A percentile compares a stretch with the other conserved stretches of the same genome.
Evolutionary conservation across 2,329 filamentous ascomycete species (phyloP).

Genomic region (Diaporthe humulicola): DNA sequence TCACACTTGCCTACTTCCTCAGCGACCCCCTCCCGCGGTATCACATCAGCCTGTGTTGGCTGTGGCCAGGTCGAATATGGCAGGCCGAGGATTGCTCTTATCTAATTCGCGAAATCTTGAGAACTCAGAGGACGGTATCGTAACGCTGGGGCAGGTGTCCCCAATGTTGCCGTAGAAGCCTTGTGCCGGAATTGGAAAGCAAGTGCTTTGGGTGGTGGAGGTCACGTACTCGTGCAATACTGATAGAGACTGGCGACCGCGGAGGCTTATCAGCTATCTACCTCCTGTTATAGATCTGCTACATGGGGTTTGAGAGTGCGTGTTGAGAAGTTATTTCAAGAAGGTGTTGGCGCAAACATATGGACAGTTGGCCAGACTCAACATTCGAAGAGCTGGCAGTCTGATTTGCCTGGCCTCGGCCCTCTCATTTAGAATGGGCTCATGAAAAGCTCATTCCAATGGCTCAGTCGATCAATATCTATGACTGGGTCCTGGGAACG

Average conservation of each 20-base stretch:
- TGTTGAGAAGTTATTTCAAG: neutral
- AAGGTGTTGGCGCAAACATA: neutral
- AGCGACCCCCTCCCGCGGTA: neutral
- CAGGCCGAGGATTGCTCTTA: no score
- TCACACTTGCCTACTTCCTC: neutral
- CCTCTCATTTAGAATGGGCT: neutral
- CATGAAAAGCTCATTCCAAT: constrained; percentile 14
- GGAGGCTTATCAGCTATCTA: no score
- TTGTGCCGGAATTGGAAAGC: neutral
- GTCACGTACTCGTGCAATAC: neutral
- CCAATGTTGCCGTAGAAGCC: neutral
- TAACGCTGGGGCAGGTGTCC: neutral
- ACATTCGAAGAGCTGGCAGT: neutral
- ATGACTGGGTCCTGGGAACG: neutral
- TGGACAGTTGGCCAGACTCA: neutral
- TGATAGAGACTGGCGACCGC: no score
- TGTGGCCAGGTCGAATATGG: neutral
- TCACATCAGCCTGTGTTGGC: neutral
- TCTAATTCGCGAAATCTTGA: neutral
- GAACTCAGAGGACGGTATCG: neutral
- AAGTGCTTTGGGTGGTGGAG: neutral
- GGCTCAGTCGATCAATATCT: constrained; percentile 7
- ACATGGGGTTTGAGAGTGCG: neutral
- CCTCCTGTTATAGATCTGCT: neutral
- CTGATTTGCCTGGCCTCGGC: neutral